Base-by-base conservation (phyloP, 139 green algal species). In the Ostreobium quekettii region DNA sequence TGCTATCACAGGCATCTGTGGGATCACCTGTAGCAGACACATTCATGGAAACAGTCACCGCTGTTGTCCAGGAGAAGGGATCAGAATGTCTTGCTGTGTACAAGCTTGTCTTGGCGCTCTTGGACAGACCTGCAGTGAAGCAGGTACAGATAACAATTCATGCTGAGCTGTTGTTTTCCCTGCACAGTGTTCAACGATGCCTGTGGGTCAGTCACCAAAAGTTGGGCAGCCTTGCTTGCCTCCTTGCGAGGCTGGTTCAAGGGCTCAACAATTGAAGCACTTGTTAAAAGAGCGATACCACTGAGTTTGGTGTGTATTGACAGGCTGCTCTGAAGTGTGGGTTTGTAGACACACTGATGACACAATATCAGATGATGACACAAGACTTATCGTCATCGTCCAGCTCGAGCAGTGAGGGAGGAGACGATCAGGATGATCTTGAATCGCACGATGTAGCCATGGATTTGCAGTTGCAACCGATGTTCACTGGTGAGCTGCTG, bases 341-440 rank as follows among this genome's bases (percentile, higher is more conserved):
- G 29, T 39, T 42, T 4, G 6, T 66, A 6, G 15, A 30, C 32
- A 47, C 30, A 33, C 30, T 66, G 30, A 5, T 22, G 28, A 7
- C 46, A 47, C 59, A 66, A 47, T 66, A 66, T 35, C 24, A 66
- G 30, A 24, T 66, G 22, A 66, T 66, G 59, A 66, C 59, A 32
- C 59, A 66, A 19, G 32, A 39, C 7, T n/a, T 66, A n/a, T n/a
- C n/a, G 28, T 8, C 59, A 6, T n/a, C 6, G 19, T 11, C 30
- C 15, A 47, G 32, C 6, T 47, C 59, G 22, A 66, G 59, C 30
- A n/a, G n/a, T n/a, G n/a, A n/a, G n/a, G n/a, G n/a, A n/a, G n/a
- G n/a, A n/a, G n/a, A n/a, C n/a, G n/a, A n/a, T n/a, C n/a, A n/a
- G n/a, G n/a, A n/a, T n/a, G n/a, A n/a, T n/a, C n/a, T n/a, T n/a